Evolutionary conservation across 2,329 filamentous ascomycete species (phyloP).

Genomic region (Alternaria infectoria): DNA sequence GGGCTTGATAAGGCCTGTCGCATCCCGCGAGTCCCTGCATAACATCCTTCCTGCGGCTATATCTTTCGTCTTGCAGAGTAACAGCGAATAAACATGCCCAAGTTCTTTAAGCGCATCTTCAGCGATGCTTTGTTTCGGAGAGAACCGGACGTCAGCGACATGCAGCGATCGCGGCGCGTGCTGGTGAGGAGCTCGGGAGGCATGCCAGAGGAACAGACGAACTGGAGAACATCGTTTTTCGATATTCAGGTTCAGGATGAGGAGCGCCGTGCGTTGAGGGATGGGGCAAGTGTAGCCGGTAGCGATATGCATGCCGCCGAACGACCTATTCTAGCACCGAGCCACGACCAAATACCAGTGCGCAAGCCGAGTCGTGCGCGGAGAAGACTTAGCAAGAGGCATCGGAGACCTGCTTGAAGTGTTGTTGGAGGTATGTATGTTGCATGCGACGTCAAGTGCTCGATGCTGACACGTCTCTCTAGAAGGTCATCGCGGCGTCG

Average conservation of each 20-base stretch:
- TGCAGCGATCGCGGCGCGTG: slow-evolving; percentile 31
- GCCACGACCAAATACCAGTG: slow-evolving; percentile 8
- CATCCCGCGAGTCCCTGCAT: slow-evolving; percentile 3
- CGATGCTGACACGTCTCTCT: background rate
- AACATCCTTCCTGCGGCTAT: background rate
- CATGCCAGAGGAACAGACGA: slow-evolving; percentile 13
- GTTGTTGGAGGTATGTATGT: background rate
- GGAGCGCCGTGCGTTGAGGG: slow-evolving; percentile 11
- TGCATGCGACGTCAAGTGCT: background rate
- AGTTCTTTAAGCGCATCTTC: slow-evolving; percentile 30
- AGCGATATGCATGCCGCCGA: slow-evolving; percentile 18
- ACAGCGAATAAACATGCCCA: slow-evolving; percentile 20
- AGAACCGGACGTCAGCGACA: slow-evolving; percentile 18
- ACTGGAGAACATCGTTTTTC: slow-evolving; percentile 15
- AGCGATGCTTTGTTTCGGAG: slow-evolving; percentile 26
- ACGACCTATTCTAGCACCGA: slow-evolving; percentile 25
- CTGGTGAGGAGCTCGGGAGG: slow-evolving; percentile 19
- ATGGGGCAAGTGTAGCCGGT: slow-evolving; percentile 27
- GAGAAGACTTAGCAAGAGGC: slow-evolving; percentile 27
- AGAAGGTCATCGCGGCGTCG: background rate
- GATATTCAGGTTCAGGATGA: slow-evolving; percentile 17
- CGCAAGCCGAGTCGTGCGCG: slow-evolving; percentile 13
- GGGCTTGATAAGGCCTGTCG: slow-evolving; percentile 3
- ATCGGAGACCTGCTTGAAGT: slow-evolving; percentile 22
- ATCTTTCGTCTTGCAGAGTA: background rate